Evolutionary conservation across 2,329 filamentous ascomycete genomes (phyloP).

Genomic region (Sarocladiaceae sp.): DNA sequence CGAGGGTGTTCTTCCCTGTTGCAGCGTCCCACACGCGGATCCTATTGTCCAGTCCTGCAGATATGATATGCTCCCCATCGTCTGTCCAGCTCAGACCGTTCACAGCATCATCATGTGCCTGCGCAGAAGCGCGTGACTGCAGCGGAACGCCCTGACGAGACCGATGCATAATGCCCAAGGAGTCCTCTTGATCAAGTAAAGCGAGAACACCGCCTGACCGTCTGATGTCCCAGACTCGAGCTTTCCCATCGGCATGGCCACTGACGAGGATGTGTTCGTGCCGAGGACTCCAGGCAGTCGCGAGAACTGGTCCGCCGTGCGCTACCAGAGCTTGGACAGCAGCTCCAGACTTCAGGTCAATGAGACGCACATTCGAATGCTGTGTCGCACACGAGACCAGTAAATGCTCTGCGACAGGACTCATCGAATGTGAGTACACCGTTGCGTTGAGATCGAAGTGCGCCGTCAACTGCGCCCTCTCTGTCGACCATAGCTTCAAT

Average conservation of each 20-base stretch:
- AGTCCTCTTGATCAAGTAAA: constrained; percentile 78
- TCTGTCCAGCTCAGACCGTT: constrained; percentile 84
- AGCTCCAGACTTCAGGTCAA: constrained; percentile 79
- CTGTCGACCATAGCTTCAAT: constrained; percentile 68
- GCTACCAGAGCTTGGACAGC: constrained; percentile 63
- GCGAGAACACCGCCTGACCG: constrained; percentile 71
- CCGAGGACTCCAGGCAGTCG: constrained; percentile 74
- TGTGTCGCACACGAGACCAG: constrained; percentile 86
- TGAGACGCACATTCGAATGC: constrained; percentile 73
- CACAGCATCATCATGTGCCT: constrained; percentile 73
- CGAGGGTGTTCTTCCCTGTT: constrained; percentile 78
- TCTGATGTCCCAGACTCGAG: constrained; percentile 82
- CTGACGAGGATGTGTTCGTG: constrained; percentile 75
- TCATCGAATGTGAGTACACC: constrained; percentile 72
- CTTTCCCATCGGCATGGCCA: constrained; percentile 76
- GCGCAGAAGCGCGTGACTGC: constrained; percentile 40
- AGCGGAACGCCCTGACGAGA: constrained; percentile 26
- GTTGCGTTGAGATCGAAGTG: constrained; percentile 63
- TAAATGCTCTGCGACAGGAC: constrained; percentile 63
- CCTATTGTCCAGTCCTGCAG: constrained; percentile 74
- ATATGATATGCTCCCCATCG: constrained; percentile 69
- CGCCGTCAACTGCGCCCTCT: constrained; percentile 53
- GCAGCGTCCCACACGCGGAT: constrained; percentile 82
- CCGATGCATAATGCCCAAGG: constrained; percentile 54
- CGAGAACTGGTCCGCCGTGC: constrained; percentile 60